phyloP scores from a whole-genome alignment of 2,329 filamentous ascomycete species.

The Calonectria pseudoturangicola region DNA sequence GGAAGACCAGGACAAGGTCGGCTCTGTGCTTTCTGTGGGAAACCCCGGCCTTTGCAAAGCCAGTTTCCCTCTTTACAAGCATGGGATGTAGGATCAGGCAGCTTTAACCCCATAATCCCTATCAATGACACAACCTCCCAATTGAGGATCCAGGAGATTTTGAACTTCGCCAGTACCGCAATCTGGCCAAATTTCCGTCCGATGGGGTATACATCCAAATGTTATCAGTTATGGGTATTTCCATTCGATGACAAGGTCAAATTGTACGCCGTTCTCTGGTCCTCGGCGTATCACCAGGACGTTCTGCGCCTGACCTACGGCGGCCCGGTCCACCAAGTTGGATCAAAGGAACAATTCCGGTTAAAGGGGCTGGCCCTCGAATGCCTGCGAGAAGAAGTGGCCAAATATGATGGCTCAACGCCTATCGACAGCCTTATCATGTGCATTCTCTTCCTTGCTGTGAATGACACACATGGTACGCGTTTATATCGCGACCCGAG shows the following conservation, averaged over 20 bases:
- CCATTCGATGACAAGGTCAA: slow-evolving; percentile 34
- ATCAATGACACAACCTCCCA: slow-evolving; percentile 30
- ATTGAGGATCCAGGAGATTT: slow-evolving; percentile 35
- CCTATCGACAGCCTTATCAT: slow-evolving; percentile 42
- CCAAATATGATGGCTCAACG: slow-evolving; percentile 28
- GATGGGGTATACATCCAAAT: slow-evolving; percentile 31
- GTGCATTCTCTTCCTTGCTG: slow-evolving; percentile 39
- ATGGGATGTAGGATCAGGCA: slow-evolving; percentile 38
- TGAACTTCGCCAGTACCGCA: slow-evolving; percentile 32
- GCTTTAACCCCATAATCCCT: slow-evolving; percentile 36
- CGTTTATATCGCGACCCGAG: slow-evolving; percentile 33
- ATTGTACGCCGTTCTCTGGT: slow-evolving; percentile 38
- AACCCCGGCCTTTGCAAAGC: not conserved
- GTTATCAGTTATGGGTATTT: slow-evolving; percentile 34
- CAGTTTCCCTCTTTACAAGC: slow-evolving; percentile 13
- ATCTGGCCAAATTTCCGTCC: slow-evolving; percentile 41
- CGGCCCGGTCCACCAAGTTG: slow-evolving; percentile 21
- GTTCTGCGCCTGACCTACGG: slow-evolving; percentile 34
- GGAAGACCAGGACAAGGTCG: slow-evolving; percentile 8
- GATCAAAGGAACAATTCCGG: slow-evolving; percentile 35
- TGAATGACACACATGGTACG: slow-evolving; percentile 37
- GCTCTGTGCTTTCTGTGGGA: slow-evolving; percentile 23
- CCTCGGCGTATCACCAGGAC: slow-evolving; percentile 32
- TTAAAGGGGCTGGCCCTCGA: slow-evolving; percentile 36
- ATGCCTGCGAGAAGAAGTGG: slow-evolving; percentile 32